Percentiles rank a stretch among this genome's conserved stretches.
These are phyloP conservation scores for Cutaneotrichosporon cyanovorans DNA, from an alignment of 1,284 basidiomycete species.

Conservation along the genomic window DNA sequence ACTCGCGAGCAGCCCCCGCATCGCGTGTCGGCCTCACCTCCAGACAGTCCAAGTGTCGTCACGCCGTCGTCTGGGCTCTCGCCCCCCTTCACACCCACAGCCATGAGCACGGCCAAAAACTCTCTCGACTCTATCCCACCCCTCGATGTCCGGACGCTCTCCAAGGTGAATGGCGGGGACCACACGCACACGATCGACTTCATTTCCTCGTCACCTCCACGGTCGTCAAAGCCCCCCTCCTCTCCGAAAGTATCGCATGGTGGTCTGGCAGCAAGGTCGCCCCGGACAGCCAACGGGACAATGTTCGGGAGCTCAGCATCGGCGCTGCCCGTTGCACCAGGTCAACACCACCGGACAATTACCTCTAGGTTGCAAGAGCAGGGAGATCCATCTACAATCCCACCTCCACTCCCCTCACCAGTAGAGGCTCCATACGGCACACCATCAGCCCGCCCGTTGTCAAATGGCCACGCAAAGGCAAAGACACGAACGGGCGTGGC, in stretches of 20 bases:
- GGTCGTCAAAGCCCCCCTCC: too few relatives aligned
- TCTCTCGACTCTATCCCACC: not conserved
- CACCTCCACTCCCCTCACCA: too few relatives aligned
- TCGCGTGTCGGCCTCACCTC: conserved; percentile 9
- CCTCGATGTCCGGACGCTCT: not conserved
- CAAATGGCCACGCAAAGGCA: not conserved
- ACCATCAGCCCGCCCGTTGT: not conserved
- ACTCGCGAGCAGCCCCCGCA: not conserved
- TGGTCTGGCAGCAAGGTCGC: too few relatives aligned
- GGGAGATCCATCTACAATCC: too few relatives aligned
- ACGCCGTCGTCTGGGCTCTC: conserved; percentile 4
- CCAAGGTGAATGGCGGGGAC: not conserved
- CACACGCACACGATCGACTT: conserved; percentile 3
- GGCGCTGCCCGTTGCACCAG: not conserved
- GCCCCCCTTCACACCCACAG: not conserved
- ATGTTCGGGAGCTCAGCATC: not conserved
- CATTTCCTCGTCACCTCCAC: not conserved
- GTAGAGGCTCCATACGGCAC: conserved; percentile 4
- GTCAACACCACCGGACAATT: not conserved
- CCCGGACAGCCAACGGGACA: too few relatives aligned
- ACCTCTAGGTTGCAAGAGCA: not conserved
- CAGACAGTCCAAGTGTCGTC: conserved; percentile 11
- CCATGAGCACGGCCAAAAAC: not conserved
- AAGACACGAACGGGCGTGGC: not conserved
- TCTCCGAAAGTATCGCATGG: too few relatives aligned